phyloP scores from a whole-genome alignment of 202 grass and related monocot genomes.

The Carex arenaria region DNA sequence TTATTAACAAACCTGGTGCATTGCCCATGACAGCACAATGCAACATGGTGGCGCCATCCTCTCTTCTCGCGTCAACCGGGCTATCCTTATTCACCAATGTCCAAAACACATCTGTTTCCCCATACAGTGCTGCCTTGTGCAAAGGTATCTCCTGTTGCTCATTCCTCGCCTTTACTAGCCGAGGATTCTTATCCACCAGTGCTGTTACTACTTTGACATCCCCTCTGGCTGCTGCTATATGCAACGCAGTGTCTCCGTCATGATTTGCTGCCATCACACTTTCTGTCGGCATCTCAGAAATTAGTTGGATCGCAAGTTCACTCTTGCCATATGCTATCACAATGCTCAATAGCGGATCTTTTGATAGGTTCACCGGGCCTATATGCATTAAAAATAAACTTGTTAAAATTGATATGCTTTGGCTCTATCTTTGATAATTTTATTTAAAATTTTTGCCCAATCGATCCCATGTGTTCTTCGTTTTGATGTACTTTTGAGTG shows the following conservation, averaged over 20 bases:
- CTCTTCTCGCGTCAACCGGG: background rate
- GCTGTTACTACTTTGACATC: background rate
- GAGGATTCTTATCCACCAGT: background rate
- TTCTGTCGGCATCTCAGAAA: background rate
- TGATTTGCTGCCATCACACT: background rate
- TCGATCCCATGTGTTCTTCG: background rate
- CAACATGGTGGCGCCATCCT: constrained; percentile 16
- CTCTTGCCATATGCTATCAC: background rate
- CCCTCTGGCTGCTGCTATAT: background rate
- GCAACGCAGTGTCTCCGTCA: background rate
- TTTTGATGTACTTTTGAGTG: background rate
- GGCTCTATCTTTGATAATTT: background rate
- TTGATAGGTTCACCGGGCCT: background rate
- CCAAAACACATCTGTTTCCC: background rate
- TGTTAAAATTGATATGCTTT: background rate
- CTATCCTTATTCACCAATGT: background rate
- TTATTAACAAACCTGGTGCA: constrained; percentile 7
- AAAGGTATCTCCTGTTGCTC: background rate
- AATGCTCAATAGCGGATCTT: background rate
- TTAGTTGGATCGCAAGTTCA: background rate
- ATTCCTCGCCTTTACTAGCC: background rate
- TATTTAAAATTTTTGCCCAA: too few species aligned
- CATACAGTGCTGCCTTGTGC: background rate
- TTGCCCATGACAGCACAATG: constrained; percentile 35
- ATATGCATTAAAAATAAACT: background rate